Conservation (phyloP, 2,329 filamentous ascomycete species). For the Diplocarpon mali region DNA sequence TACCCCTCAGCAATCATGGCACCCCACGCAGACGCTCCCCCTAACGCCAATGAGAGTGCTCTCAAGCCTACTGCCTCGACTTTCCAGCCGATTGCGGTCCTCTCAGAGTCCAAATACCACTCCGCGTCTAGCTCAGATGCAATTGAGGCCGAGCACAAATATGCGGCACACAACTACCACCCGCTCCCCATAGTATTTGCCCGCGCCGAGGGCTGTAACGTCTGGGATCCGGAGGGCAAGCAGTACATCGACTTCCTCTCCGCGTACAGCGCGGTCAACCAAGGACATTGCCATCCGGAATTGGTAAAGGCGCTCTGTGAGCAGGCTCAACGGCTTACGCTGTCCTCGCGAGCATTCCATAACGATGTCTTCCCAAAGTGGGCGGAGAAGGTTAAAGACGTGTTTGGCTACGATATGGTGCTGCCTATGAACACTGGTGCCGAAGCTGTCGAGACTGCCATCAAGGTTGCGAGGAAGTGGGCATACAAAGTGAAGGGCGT, state of each 20-base stretch:
- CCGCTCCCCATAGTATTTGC: conserved; percentile 91
- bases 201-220: conserved; percentile 70
- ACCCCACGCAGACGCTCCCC: conserved; percentile 42
- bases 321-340: conserved; percentile 78
- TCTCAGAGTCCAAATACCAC: conserved; percentile 44
- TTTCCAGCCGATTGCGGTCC: conserved; percentile 22
- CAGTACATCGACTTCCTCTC: conserved; percentile 97
- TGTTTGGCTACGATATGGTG: conserved; percentile 96
- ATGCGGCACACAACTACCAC: conserved; percentile 97
- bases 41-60: conserved; percentile 28
- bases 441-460: conserved; percentile 88
- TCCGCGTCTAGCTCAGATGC: conserved; percentile 67
- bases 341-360: conserved; percentile 92
- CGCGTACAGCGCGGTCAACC: conserved; percentile 95
- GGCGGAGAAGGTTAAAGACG: conserved; percentile 78
- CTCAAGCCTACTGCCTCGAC: conserved; percentile 26
- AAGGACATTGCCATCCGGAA: conserved; percentile 95
- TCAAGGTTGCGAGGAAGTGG: conserved; percentile 97
- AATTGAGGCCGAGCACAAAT: conserved; percentile 70
- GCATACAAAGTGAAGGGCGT: conserved; percentile 94
- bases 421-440: conserved; percentile 97
- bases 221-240: conserved; percentile 94
- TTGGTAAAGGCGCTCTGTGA: conserved; percentile 82
- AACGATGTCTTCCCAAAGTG: conserved; percentile 97
- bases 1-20: conserved; percentile 35